Base-by-base conservation (phyloP, 257 asterid genomes). In the Nicotiana noctiflora region DNA sequence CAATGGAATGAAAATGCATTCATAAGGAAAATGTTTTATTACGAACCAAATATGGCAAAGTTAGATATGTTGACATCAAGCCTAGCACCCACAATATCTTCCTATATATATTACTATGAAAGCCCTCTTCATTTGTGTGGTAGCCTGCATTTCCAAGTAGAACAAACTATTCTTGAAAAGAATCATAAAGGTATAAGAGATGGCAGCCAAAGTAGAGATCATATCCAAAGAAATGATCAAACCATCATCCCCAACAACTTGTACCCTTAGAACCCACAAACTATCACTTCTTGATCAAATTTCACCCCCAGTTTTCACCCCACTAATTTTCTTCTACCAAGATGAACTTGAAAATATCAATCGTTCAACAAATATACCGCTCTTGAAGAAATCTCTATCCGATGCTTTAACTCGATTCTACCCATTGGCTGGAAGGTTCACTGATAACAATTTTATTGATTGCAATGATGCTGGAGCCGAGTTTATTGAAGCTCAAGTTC, bases 231-330 rank as follows among this genome's bases (percentile, higher is more conserved):
- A 86, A 79, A 84, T 77, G 57, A 81, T 90, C 7, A 85, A 86
- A 57, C 90, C 93, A 29, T 84, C 91, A n/a, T 84, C 84, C 40
- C 84, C 81, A 86, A 85, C 93, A 6, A 84, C 90, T 34, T 72
- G 57, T 5, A 81, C 82, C 55, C 89, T 83, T 34, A 84, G 37
- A 78, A 80, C 23, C 25, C 64, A 65, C 53, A 80, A 83, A 66
- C 51, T 90, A 31, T 88, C 90, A 25, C 81, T 86, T 63, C 63
- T 85, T 0, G 91, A 90, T 40, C 89, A 88, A 83, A 21, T 87
- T 60, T 19, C 79, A 46, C 86, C 86, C 8, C 82, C 88, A 7
- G n/a, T 82, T 29, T 81, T 79, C 76, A 65, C 83, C 46, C 86
- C 89, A 61, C 31, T 88, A 10, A 59, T 88, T 40, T 82, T 89